These are phyloP conservation scores for Phalaenopsis equestris DNA, from an alignment of 106 monocot species.

Conservation along the genomic window DNA sequence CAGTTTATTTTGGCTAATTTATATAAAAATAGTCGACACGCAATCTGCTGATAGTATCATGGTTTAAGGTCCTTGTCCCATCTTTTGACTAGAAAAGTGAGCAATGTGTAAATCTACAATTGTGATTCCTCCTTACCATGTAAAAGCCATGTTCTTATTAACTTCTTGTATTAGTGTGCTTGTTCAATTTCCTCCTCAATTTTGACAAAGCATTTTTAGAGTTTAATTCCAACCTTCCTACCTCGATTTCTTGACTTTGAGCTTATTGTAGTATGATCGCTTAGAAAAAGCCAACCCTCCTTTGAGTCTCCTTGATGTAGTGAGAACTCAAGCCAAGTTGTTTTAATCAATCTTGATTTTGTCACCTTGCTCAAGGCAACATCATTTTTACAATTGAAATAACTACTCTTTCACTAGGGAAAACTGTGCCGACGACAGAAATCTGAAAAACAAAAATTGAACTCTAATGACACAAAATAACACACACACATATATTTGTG, in stretches of 20 bases:
- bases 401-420: too few species aligned
- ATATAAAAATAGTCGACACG: neutral
- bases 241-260: neutral
- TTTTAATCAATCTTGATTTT: too few species aligned
- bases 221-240: neutral
- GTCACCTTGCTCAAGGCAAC: too few species aligned
- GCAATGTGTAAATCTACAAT: neutral
- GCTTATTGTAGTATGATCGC: neutral
- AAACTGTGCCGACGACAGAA: too few species aligned
- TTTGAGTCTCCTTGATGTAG: neutral
- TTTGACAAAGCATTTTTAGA: neutral
- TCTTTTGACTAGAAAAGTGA: neutral
- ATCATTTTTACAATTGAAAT: too few species aligned
- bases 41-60: neutral
- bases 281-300: neutral
- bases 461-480: too few species aligned
- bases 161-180: neutral
- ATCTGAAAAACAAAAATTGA: too few species aligned
- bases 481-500: too few species aligned
- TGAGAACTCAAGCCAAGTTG: neutral
- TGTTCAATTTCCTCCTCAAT: neutral
- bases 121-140: neutral
- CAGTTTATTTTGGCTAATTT: neutral
- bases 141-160: neutral
- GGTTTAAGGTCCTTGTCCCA: neutral